phyloP scores from a whole-genome alignment of 2,329 filamentous ascomycete species.

The Rutstroemia sp. region DNA sequence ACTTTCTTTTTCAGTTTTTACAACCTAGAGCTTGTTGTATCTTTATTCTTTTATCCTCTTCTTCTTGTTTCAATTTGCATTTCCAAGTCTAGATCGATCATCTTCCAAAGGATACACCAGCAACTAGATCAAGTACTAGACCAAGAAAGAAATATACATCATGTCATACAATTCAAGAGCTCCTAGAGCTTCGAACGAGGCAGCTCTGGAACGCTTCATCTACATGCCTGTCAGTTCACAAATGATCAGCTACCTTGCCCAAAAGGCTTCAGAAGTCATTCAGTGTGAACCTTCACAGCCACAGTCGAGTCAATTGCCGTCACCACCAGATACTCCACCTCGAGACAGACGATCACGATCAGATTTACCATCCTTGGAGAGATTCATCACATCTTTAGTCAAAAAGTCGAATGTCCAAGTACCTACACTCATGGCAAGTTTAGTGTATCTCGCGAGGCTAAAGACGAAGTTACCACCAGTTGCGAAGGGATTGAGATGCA shows the following conservation, averaged over 20 bases:
- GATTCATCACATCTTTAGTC: slow-evolving; percentile 88
- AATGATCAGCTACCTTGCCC: slow-evolving; percentile 73
- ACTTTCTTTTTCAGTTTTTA: slow-evolving; percentile 1
- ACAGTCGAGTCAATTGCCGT: slow-evolving; percentile 22
- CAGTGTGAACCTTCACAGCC: slow-evolving; percentile 59
- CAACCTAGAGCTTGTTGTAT: slow-evolving; percentile 7
- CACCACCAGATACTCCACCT: slow-evolving; percentile 44
- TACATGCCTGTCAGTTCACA: slow-evolving; percentile 65
- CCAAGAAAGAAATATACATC: neutral
- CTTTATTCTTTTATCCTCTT: slow-evolving; percentile 1
- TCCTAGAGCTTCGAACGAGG: slow-evolving; percentile 45
- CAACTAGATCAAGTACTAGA: neutral
- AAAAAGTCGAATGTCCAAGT: slow-evolving; percentile 94
- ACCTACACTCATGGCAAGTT: slow-evolving; percentile 90
- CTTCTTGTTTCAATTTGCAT: neutral
- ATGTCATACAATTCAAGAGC: slow-evolving; percentile 10
- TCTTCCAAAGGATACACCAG: neutral
- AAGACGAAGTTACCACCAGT: slow-evolving; percentile 82
- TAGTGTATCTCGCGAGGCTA: slow-evolving; percentile 86
- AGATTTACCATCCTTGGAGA: slow-evolving; percentile 70
- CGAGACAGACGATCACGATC: slow-evolving; percentile 27
- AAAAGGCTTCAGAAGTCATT: slow-evolving; percentile 70
- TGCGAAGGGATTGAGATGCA: slow-evolving; percentile 93
- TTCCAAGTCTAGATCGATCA: slow-evolving; percentile 3
- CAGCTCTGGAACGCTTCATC: slow-evolving; percentile 73